A percentile compares a stretch with the other conserved stretches of the same genome.
Conservation (phyloP, 768 basidiomycete species). For the Coprinellus micaceus region DNA sequence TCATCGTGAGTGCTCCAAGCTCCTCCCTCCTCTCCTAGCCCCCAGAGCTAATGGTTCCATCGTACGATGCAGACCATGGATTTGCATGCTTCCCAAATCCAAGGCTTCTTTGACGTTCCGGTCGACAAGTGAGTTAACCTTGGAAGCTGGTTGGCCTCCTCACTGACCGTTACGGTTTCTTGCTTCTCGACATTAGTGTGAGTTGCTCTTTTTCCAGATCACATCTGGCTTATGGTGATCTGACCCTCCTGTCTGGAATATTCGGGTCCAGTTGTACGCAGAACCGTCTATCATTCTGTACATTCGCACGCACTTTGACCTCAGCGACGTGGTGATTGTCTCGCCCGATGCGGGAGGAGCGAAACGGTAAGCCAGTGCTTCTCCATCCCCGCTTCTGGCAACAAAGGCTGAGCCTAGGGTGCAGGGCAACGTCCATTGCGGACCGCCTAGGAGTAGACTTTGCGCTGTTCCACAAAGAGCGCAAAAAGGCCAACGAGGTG, state of each 20-base stretch:
- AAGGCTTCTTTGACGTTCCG: conserved; percentile 99
- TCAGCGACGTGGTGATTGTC: conserved; percentile 87
- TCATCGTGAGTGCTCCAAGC: conserved; percentile 65
- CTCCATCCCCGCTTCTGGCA: conserved; percentile 8
- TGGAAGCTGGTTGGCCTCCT: conserved; percentile 6
- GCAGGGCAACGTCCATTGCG: conserved; percentile 93
- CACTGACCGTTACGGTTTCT: conserved; percentile 10
- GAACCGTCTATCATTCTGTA: conserved; percentile 94
- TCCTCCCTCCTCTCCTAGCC: neutral
- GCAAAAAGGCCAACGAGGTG: conserved; percentile 93
- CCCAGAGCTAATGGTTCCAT: conserved; percentile 3
- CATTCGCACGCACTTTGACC: conserved; percentile 87
- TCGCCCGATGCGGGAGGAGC: conserved; percentile 98
- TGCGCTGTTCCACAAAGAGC: conserved; percentile 98
- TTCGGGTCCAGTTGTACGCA: conserved; percentile 69
- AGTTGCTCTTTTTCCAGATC: conserved; percentile 12
- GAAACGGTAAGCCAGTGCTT: conserved; percentile 64
- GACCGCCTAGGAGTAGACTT: conserved; percentile 96
- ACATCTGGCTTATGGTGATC: conserved; percentile 17
- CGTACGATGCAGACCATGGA: conserved; percentile 83
- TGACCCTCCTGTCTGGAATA: conserved; percentile 9
- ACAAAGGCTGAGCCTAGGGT: conserved; percentile 11
- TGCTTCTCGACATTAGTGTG: conserved; percentile 20
- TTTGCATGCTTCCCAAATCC: conserved; percentile 97
- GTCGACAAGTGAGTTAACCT: conserved; percentile 87